These are phyloP conservation scores for Shiraia bambusicola DNA, from an alignment of 2,329 filamentous ascomycete genomes.

Conservation along the genomic window DNA sequence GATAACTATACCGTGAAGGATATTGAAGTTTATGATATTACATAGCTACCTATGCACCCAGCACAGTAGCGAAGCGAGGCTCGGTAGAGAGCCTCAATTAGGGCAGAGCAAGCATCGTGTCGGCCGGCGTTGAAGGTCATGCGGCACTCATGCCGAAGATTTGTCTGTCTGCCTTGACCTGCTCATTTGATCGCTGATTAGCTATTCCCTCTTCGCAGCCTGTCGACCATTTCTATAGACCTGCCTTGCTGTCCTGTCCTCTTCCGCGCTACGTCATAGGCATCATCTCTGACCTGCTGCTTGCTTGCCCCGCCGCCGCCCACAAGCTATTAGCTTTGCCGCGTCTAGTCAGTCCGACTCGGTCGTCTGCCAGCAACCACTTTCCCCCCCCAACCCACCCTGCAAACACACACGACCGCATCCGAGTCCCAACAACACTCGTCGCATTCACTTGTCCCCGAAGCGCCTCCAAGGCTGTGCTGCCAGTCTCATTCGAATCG, in stretches of 20 bases:
- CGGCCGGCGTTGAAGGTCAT: slow-evolving; percentile 2
- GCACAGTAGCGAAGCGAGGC: slow-evolving; percentile 1
- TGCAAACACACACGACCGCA: slow-evolving; percentile 38
- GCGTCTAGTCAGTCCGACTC: slow-evolving; percentile 36
- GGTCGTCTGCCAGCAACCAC: slow-evolving; percentile 16
- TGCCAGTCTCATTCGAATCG: slow-evolving; percentile 13
- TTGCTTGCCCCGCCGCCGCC: slow-evolving; percentile 28
- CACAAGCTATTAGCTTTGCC: slow-evolving; percentile 37
- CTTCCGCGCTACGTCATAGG: slow-evolving; percentile 27
- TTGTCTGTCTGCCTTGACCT: slow-evolving; percentile 7
- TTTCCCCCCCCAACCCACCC: too few species aligned
- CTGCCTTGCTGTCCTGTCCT: slow-evolving; percentile 5
- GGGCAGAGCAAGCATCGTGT: background rate
- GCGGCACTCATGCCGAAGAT: slow-evolving; percentile 12
- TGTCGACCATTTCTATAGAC: background rate
- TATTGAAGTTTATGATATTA: too few species aligned
- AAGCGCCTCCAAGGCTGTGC: slow-evolving; percentile 11
- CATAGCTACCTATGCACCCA: too few species aligned
- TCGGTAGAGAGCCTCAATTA: too few species aligned
- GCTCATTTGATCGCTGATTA: background rate
- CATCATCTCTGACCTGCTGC: slow-evolving; percentile 12
- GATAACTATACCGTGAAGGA: too few species aligned
- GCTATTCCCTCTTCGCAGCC: too few species aligned
- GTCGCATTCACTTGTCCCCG: slow-evolving; percentile 11
- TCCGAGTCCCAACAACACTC: slow-evolving; percentile 24